Evolutionary conservation across 2,329 filamentous ascomycete genomes (phyloP).

Genomic region (Colletotrichum cereale): DNA sequence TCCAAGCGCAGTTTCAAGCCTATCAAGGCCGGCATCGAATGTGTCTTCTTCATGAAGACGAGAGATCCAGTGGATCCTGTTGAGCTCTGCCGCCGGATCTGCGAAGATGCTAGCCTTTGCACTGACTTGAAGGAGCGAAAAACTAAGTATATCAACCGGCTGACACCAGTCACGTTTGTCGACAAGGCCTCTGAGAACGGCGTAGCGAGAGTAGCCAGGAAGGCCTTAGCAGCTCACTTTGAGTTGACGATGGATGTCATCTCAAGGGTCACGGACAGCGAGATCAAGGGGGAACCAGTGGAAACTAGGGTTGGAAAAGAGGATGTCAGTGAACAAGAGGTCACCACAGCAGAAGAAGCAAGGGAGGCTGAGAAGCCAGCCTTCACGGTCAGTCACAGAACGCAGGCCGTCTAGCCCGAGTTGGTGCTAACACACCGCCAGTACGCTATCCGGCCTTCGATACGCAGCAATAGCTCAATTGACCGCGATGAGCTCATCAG

Average conservation of each 20-base stretch:
- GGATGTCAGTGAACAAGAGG: conserved; percentile 15
- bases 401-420: not conserved
- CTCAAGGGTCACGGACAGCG: conserved; percentile 35
- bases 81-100: conserved; percentile 66
- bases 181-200: conserved; percentile 78
- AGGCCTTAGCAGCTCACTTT: conserved; percentile 75
- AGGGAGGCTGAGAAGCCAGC: conserved; percentile 41
- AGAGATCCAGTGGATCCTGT: conserved; percentile 67
- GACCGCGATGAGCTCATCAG: conserved; percentile 79
- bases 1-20: conserved; percentile 64
- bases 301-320: not conserved
- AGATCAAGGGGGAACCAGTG: conserved; percentile 38
- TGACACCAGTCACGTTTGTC: conserved; percentile 65
- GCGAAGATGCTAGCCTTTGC: conserved; percentile 63
- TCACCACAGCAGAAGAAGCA: conserved; percentile 31
- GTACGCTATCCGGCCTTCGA: conserved; percentile 88
- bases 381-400: conserved; percentile 57
- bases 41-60: conserved; percentile 73
- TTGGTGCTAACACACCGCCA: conserved; percentile 49
- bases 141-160: conserved; percentile 69
- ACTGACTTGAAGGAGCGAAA: conserved; percentile 58
- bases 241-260: conserved; percentile 51
- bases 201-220: conserved; percentile 72
- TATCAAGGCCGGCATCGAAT: conserved; percentile 69
- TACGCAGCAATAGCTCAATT: conserved; percentile 78